phyloP scores from a whole-genome alignment of 2,329 filamentous ascomycete species.

The Blumeriella jaapii region DNA sequence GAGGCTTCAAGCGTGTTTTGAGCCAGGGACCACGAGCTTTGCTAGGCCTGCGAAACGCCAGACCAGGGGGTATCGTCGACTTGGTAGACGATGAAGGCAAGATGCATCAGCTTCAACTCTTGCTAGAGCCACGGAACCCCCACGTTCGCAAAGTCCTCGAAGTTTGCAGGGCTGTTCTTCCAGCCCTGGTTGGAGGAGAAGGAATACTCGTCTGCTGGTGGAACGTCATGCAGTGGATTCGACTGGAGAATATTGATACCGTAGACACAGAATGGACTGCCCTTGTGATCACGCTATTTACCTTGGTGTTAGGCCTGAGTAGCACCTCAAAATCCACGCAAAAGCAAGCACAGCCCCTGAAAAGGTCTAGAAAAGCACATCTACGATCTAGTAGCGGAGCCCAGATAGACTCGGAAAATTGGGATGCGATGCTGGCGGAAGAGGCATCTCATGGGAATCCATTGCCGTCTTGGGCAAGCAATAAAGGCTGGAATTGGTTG shows the following conservation, averaged over 20 bases:
- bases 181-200: constrained; percentile 45
- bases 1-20: constrained; percentile 34
- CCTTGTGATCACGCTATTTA: constrained; percentile 50
- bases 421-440: constrained; percentile 35
- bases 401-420: constrained; percentile 30
- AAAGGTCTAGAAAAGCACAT: constrained; percentile 31
- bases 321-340: constrained; percentile 26
- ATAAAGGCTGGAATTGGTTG: constrained; percentile 60
- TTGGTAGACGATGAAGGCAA: constrained; percentile 49
- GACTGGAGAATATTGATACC: constrained; percentile 34
- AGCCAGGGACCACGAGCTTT: constrained; percentile 30
- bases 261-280: constrained; percentile 58
- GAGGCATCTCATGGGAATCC: constrained; percentile 28
- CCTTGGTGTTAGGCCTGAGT: constrained; percentile 50
- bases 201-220: constrained; percentile 59
- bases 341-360: constrained; percentile 26
- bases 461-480: constrained; percentile 47
- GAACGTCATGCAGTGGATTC: constrained; percentile 61
- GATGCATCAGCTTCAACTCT: constrained; percentile 55
- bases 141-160: constrained; percentile 50
- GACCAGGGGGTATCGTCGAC: constrained; percentile 50
- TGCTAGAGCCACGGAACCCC: constrained; percentile 52
- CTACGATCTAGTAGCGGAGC: constrained; percentile 39
- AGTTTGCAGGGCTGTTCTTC: constrained; percentile 52
- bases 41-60: constrained; percentile 43